Base-by-base conservation (phyloP, 1,139 yeast genomes). In the Debaryomycetaceae sp. region DNA sequence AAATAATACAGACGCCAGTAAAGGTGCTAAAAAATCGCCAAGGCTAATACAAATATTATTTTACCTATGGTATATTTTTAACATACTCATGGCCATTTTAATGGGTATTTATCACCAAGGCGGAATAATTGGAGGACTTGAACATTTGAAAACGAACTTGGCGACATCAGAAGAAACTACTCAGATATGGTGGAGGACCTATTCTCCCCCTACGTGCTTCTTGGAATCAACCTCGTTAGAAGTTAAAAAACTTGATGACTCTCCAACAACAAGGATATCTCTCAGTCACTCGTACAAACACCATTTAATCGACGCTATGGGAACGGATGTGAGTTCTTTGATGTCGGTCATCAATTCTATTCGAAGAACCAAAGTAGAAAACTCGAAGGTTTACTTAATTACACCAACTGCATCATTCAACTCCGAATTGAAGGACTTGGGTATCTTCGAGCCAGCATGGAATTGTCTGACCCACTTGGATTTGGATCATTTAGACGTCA, bases 101-200 rank as follows among this genome's bases (percentile, higher is more conserved):
- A 82, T 87, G 85, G 98, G 98, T 0, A 58, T 80, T 0, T 70
- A 79, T 18, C 98, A 94, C 53, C 98, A 94, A 64, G 91, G 94
- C 31, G 99, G 98, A 1, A 80, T 92, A 0, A 67, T 92, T 0
- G 84, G 88, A 0, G 84, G 84, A 0, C 67, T 87, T 38, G 70
- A 65, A 11, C 59, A 63, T 43, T 44, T 72, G 22, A 56, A 64
- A 35, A 31, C 40, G 6, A 19, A 41, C 2, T 22, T 22, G 26
- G 26, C 26, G 11, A 16, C 17, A 33, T 11, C 30, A 28, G 7
- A 28, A 7, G 35, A 39, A 17, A 50, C 55, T 3, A 50, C 76
- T 0, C 78, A 82, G 31, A 55, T 88, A 2, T 92, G 95, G 92
- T 92, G 98, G 97, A 81, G 91, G 56, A 88, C 97, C 0, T 92